Base-by-base conservation (phyloP, 176 grass and related monocot species). In the Musa schizocarpa region DNA sequence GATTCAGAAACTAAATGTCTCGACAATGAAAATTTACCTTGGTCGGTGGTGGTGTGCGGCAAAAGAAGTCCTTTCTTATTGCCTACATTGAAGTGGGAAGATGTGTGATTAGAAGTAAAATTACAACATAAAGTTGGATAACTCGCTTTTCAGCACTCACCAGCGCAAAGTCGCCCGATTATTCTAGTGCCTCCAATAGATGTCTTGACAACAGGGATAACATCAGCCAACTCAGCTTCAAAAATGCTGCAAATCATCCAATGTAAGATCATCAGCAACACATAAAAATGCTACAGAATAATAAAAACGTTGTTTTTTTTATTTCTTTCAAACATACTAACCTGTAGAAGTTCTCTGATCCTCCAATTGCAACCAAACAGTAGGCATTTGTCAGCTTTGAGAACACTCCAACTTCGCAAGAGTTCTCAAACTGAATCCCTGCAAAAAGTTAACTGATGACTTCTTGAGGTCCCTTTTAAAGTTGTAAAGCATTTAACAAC, bases 31-130 rank as follows among this genome's bases (percentile, higher is more conserved):
- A 24, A 13, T 54, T 53, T 83, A 89, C 95, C 95, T 89, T 99
- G 95, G 56, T 99, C 95, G 19, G 95, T 99, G 63, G 90, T 94
- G 63, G 88, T 87, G 65, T 99, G 95, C n/a, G 95, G 95, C 80
- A 99, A 77, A 43, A 99, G 88, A 89, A 99, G 95, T 73, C 95
- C 95, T 71, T 99, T 99, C 84, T 99, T 99, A 80, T 99, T 99
- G 72, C 95, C 95, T 99, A 77, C 34, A 62, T 76, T 71, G 73
- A 61, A 55, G 27, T 54, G 34, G 74, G 58, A n/a, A 71, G 27
- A 69, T 54, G 70, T 66, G 29, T 11, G 78, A 78, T 19, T 13
- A 22, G 63, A 13, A 8, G 1, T 66, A 0, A 11, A 64, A 53
- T 23, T 69, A 1, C 54, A 25, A 2, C 26, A 61, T 1, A 48